Base-by-base conservation (phyloP, 129 eudicot genomes). In the Lactuca saligna region DNA sequence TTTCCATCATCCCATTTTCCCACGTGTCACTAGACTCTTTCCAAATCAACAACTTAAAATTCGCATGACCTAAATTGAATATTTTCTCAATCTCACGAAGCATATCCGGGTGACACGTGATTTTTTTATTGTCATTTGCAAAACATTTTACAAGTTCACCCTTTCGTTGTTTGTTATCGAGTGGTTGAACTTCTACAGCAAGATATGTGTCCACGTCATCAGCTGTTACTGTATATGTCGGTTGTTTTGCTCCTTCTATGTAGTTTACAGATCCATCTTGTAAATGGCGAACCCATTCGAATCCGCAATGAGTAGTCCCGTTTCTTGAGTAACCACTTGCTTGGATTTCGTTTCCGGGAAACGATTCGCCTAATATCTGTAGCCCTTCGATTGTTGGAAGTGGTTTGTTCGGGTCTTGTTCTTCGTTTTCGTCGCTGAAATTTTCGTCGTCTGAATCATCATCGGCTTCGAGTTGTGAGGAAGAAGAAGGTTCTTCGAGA, bases 221-320 rank as follows among this genome's bases (percentile, higher is more conserved):
- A 13, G 82, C 82, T 37, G 82, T 78, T 50, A 78, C 61, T 2
- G 63, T 50, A 8, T 83, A 79, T 8, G 6, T 57, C 2, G 87
- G 84, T 72, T 67, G 82, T 12, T 69, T 75, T 63, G 87, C 87
- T 39, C 84, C 87, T 46, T 82, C 78, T 63, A 83, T 79, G 39
- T 83, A 79, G 46, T 57, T 62, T 15, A 83, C 56, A 14, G 87
- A 83, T 42, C 87, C 87, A 31, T 79, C 84, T 68, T 72, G 79
- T 76, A 83, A 39, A 69, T 72, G 73, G 29, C 87, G 87, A 29
- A 83, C 84, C 87, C 87, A 83, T 77, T 79, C 87, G 58, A 83
- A 83, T 16, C 77, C 73, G 49, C 84, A 83, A 37, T 68, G 61
- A 3, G 77, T 79, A 10, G 87, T 79, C 63, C 84, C 87, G 50